These are phyloP conservation scores for Thielaviopsis musarum DNA, from an alignment of 2,329 filamentous ascomycete species.

Conservation along the genomic window DNA sequence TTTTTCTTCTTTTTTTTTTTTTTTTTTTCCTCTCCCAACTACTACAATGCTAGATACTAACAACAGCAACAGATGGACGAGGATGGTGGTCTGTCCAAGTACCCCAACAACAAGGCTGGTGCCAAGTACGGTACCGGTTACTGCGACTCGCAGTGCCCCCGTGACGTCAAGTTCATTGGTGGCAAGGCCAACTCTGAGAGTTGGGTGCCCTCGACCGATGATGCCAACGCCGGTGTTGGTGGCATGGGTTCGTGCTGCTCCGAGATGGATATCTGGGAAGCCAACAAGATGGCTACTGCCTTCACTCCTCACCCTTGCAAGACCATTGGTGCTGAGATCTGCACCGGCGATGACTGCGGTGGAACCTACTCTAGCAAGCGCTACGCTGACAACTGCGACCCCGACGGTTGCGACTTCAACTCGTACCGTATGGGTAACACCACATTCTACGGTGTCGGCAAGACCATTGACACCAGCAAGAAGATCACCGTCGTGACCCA, in stretches of 20 bases:
- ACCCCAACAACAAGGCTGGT: constrained; percentile 26
- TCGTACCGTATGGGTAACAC: constrained; percentile 43
- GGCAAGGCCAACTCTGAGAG: constrained; percentile 26
- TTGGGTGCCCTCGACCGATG: constrained; percentile 31
- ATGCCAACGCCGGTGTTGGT: constrained; percentile 32
- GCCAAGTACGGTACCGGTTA: constrained; percentile 40
- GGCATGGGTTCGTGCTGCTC: constrained; percentile 35
- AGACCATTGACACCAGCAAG: constrained; percentile 38
- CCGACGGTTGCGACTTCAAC: constrained; percentile 50
- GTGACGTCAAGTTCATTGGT: constrained; percentile 32
- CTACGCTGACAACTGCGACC: constrained; percentile 43
- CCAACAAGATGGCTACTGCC: constrained; percentile 38
- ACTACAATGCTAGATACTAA: background rate
- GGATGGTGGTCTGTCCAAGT: constrained; percentile 31
- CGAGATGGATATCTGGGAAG: constrained; percentile 42
- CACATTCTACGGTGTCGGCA: constrained; percentile 41
- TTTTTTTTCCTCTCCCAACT: background rate
- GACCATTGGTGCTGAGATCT: constrained; percentile 13
- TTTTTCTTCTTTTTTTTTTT: background rate
- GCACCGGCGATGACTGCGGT: constrained; percentile 23
- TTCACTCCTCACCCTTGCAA: constrained; percentile 40
- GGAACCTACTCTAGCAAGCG: constrained; percentile 31
- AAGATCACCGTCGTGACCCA: constrained; percentile 47
- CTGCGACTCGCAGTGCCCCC: constrained; percentile 31
- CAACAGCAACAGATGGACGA: constrained; percentile 26